These are phyloP conservation scores for Aspergillus nidulans DNA, from an alignment of 495 filamentous ascomycete genomes.

Conservation along the genomic window DNA sequence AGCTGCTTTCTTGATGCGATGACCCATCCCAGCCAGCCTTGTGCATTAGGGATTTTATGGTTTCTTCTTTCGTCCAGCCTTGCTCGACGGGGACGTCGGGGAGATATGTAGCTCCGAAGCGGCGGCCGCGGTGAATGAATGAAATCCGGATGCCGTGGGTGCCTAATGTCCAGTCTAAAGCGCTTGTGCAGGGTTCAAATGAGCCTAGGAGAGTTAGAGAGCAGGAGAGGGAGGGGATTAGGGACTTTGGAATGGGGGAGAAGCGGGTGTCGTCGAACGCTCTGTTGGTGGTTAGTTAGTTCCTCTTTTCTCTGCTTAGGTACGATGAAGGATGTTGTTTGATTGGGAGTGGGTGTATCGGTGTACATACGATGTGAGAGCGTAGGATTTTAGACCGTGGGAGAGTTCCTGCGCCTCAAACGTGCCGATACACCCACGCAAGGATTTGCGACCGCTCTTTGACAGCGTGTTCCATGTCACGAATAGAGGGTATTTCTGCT, in stretches of 20 bases:
- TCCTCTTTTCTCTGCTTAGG: slow-evolving; percentile 43
- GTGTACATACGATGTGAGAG: slow-evolving; percentile 69
- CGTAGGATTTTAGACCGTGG: slow-evolving; percentile 71
- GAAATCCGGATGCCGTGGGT: slow-evolving; percentile 77
- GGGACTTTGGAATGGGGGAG: slow-evolving; percentile 60
- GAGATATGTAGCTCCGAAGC: slow-evolving; percentile 74
- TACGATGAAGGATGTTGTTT: background rate
- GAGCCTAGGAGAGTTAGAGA: slow-evolving; percentile 71
- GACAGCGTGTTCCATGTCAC: slow-evolving; percentile 89
- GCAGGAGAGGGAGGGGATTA: slow-evolving; percentile 65
- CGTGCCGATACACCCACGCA: slow-evolving; percentile 95
- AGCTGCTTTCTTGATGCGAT: slow-evolving; percentile 41
- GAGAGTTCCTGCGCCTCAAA: slow-evolving; percentile 77
- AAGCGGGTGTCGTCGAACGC: slow-evolving; percentile 88
- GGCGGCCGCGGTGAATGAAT: slow-evolving; percentile 60
- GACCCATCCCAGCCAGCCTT: slow-evolving; percentile 77
- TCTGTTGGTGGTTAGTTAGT: slow-evolving; percentile 35
- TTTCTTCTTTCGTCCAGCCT: slow-evolving; percentile 93
- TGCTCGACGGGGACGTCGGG: slow-evolving; percentile 91
- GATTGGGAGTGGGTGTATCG: background rate
- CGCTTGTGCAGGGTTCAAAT: slow-evolving; percentile 65
- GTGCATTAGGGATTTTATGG: slow-evolving; percentile 81
- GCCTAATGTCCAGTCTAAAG: slow-evolving; percentile 84
- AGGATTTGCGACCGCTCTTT: slow-evolving; percentile 54
- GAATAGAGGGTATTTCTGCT: slow-evolving; percentile 64